These are phyloP conservation scores for Ascochyta rabiei DNA, from an alignment of 2,329 filamentous ascomycete genomes.

Conservation along the genomic window DNA sequence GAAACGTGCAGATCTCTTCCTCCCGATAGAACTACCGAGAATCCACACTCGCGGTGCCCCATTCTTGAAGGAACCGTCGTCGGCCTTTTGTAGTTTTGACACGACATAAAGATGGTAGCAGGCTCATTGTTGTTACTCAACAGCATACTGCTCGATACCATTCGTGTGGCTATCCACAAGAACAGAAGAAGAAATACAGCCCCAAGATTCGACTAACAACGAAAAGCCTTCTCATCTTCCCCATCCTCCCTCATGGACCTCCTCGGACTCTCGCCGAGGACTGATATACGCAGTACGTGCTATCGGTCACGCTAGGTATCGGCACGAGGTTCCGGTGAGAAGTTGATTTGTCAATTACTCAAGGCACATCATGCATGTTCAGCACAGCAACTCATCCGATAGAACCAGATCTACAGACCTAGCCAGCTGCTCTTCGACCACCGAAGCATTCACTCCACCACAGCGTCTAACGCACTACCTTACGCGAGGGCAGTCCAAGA, in stretches of 20 bases:
- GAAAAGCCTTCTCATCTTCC: background rate
- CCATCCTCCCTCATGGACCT: background rate
- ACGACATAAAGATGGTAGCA: background rate
- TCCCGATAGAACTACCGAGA: background rate
- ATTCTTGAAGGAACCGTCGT: background rate
- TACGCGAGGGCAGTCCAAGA: background rate
- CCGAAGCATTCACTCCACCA: background rate
- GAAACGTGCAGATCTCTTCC: background rate
- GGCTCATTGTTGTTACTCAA: too few relatives aligned
- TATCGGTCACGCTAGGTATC: background rate
- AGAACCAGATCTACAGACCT: background rate
- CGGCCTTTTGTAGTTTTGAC: background rate
- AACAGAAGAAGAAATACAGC: background rate
- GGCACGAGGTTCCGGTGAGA: background rate
- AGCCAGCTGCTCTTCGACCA: background rate
- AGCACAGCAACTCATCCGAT: background rate
- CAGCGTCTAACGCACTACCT: background rate
- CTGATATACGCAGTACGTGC: background rate
- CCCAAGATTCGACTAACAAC: background rate
- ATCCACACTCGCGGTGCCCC: background rate
- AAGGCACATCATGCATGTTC: background rate
- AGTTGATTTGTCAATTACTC: background rate
- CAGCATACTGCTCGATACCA: background rate
- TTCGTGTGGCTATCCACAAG: background rate
- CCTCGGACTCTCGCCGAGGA: background rate